A percentile compares a stretch with the other conserved stretches of the same genome.
Evolutionary conservation across 2,329 filamentous ascomycete genomes (phyloP).

Genomic region (Arthrobotrys entomopaga): DNA sequence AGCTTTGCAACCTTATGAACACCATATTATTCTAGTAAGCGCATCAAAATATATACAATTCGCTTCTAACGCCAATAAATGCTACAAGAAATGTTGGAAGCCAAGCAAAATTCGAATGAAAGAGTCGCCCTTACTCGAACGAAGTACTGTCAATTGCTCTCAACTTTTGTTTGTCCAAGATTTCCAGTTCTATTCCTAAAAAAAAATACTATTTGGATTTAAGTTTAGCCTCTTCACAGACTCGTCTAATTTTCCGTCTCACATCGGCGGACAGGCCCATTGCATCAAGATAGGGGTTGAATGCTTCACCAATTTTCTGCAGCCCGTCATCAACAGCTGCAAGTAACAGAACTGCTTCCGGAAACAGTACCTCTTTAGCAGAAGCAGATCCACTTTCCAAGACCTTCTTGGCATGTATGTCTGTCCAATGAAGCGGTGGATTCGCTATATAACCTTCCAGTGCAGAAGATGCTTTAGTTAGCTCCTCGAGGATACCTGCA

Average conservation of each 20-base stretch:
- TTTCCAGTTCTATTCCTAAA: no score
- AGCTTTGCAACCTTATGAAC: no score
- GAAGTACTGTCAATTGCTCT: no score
- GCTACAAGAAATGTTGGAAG: no score
- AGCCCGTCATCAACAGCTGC: slow-evolving; percentile 26
- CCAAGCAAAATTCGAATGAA: no score
- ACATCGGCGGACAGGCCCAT: slow-evolving; percentile 31
- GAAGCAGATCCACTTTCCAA: slow-evolving; percentile 17
- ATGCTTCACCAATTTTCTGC: slow-evolving; percentile 40
- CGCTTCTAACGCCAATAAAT: no score
- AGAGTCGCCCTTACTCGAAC: no score
- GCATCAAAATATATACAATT: no score
- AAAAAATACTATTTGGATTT: no score
- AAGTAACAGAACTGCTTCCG: slow-evolving; percentile 26
- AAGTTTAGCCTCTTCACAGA: slow-evolving; percentile 9
- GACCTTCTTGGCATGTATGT: slow-evolving; percentile 55
- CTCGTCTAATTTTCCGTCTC: slow-evolving; percentile 31
- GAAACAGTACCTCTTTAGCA: slow-evolving; percentile 28
- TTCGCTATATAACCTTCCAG: slow-evolving; percentile 56
- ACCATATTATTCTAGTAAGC: no score
- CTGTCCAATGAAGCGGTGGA: slow-evolving; percentile 59
- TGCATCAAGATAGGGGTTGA: slow-evolving; percentile 32
- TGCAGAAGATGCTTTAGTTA: slow-evolving; percentile 54
- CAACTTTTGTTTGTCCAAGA: no score
- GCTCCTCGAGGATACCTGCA: slow-evolving; percentile 54